Base-by-base conservation (phyloP, 140 eudicot species). In the Stevia rebaudiana region DNA sequence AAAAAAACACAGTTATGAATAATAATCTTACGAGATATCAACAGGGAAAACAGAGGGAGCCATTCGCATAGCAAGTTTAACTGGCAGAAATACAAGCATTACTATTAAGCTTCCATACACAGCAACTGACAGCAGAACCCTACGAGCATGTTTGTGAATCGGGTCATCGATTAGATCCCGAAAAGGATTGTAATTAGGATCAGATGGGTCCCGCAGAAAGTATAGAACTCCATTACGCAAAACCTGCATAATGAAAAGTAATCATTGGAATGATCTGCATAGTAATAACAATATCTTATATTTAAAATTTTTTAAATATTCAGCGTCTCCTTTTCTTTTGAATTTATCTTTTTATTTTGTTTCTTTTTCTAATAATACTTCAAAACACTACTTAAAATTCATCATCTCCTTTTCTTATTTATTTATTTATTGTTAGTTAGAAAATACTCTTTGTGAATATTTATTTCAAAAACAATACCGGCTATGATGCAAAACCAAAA, bases 101-200 rank as follows among this genome's bases (percentile, higher is more conserved):
- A 87, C 95, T 22, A 87, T 81, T 72, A 87, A 79, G 70, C 95
- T 84, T 36, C 88, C 95, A 42, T 87, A 87, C 28, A 87, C 95
- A 63, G 79, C 88, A 37, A 87, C 84, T 23, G 92, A 84, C 67
- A 84, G 70, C 72, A 87, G 75, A 71, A 87, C 92, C 72, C 92
- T 74, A 49, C 92, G 95, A 19, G 92, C 88, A 79, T 87, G 95
- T 72, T 87, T 87, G 65, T 87, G 84, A 36, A 87, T 82, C 61
- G 95, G 95, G 65, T 87, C 95, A 81, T 87, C 95, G n/a, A 87
- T 84, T 48, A 84, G 74, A 74, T 87, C 95, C 22, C 95, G 78
- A 70, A 87, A 84, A 10, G 95, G 95, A 28, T 87, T 87, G 71
- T 87, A 84, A 76, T 87, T 87, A 16, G 95, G 95, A 63, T 84